Evolutionary conservation across 1,139 yeast genomes (phyloP).

Genomic region (Komagataea norvegica): DNA sequence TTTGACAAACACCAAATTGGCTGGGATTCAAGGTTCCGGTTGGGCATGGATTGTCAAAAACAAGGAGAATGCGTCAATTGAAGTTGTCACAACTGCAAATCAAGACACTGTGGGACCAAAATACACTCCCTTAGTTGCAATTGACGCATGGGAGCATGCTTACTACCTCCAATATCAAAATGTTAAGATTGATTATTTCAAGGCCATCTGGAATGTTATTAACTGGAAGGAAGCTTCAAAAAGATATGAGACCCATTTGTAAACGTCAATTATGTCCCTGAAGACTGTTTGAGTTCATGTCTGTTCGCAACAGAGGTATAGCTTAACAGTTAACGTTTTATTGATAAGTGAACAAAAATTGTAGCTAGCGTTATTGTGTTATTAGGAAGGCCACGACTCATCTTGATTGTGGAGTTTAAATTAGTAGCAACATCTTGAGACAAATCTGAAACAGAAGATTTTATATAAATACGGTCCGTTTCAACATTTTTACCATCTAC

Average conservation of each 20-base stretch:
- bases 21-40: constrained; percentile 95
- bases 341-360: too few species aligned
- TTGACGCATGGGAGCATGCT: constrained; percentile 99
- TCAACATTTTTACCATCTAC: too few species aligned
- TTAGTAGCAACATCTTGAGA: too few species aligned
- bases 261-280: neutral
- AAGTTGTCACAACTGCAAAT: constrained; percentile 80
- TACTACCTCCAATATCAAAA: constrained; percentile 94
- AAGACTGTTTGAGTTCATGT: neutral
- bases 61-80: constrained; percentile 73
- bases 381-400: too few species aligned
- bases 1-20: constrained; percentile 70
- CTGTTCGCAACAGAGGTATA: neutral
- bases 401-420: too few species aligned
- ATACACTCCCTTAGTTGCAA: constrained; percentile 77
- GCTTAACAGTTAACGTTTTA: too few species aligned
- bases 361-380: too few species aligned
- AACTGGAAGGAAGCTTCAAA: constrained; percentile 93
- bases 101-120: constrained; percentile 84
- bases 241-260: constrained; percentile 27
- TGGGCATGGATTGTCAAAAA: constrained; percentile 96
- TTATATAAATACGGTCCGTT: too few species aligned
- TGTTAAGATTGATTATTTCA: constrained; percentile 90
- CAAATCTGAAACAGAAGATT: too few species aligned
- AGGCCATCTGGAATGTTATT: constrained; percentile 94